A percentile compares a stretch with the other conserved stretches of the same genome.
phyloP scores from a whole-genome alignment of 2,329 filamentous ascomycete species.

The Neonectria punicea region DNA sequence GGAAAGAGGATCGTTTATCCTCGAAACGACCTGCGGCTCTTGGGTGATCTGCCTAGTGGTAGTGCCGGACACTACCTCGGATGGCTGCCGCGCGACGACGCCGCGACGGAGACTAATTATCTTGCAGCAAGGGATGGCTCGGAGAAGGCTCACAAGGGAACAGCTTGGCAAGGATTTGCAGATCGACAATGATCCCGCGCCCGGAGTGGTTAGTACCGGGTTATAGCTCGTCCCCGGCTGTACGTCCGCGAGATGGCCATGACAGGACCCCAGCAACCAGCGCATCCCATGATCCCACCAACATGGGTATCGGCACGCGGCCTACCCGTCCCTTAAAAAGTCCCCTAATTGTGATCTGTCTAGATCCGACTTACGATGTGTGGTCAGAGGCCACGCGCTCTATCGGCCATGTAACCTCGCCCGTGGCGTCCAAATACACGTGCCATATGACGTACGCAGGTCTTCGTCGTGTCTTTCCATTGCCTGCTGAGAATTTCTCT shows the following conservation, averaged over 20 bases:
- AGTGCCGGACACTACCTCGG: background rate
- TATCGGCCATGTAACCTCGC: background rate
- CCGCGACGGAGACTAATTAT: constrained; percentile 10
- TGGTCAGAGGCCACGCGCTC: background rate
- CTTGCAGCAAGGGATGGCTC: constrained; percentile 19
- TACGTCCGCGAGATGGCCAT: background rate
- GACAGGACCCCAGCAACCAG: background rate
- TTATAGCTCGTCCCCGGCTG: constrained; percentile 5
- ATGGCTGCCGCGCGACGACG: constrained; percentile 8
- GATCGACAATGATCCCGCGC: constrained; percentile 26
- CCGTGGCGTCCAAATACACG: background rate
- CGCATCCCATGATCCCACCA: background rate
- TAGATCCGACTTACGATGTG: no score
- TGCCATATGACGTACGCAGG: background rate
- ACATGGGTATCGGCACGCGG: background rate
- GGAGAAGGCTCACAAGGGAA: background rate
- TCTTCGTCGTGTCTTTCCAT: background rate
- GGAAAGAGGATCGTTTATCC: background rate
- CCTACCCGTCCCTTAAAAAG: background rate
- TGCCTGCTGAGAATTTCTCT: background rate
- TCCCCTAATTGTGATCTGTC: background rate
- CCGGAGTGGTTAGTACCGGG: constrained; percentile 11
- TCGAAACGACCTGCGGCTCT: background rate
- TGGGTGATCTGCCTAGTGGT: constrained; percentile 12
- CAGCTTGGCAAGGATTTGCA: constrained; percentile 11